A percentile compares a stretch with the other conserved stretches of the same genome.
Evolutionary conservation across 805 yeast species (phyloP).

Genomic region (Saturnispora kantuleensis): DNA sequence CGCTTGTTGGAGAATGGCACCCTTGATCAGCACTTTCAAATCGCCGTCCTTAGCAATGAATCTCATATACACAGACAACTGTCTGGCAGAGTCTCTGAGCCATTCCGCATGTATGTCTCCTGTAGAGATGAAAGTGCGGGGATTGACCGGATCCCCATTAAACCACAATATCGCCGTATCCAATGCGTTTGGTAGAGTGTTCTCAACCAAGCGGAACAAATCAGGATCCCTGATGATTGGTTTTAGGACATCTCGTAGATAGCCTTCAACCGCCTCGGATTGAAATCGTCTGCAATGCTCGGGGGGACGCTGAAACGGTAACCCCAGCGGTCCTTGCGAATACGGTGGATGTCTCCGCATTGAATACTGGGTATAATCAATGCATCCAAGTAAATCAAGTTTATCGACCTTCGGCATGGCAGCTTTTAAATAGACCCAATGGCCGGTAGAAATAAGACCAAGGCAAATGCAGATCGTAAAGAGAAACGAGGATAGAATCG

Average conservation of each 20-base stretch:
- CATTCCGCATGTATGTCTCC: constrained; percentile 94
- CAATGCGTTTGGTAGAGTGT: constrained; percentile 76
- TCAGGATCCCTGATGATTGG: constrained; percentile 47
- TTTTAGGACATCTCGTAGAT: constrained; percentile 41
- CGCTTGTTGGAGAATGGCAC: constrained; percentile 78
- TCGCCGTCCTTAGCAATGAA: constrained; percentile 41
- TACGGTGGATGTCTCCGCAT: constrained; percentile 44
- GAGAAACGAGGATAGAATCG: too few species aligned
- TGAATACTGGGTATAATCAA: constrained; percentile 56
- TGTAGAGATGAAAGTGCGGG: constrained; percentile 72
- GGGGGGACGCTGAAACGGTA: constrained; percentile 73
- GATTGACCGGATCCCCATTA: constrained; percentile 19
- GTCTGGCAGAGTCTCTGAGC: constrained; percentile 83
- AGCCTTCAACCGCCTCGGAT: constrained; percentile 50
- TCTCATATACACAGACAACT: constrained; percentile 64
- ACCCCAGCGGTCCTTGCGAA: constrained; percentile 41
- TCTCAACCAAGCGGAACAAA: constrained; percentile 65
- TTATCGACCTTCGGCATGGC: too few species aligned
- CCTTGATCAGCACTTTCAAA: constrained; percentile 47
- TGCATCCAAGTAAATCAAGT: constrained; percentile 31
- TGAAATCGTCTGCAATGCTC: constrained; percentile 62
- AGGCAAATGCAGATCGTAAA: too few species aligned
- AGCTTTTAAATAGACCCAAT: too few species aligned
- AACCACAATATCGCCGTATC: constrained; percentile 85
- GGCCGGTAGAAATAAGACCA: too few species aligned